A percentile compares a stretch with the other conserved stretches of the same genome.
Evolutionary conservation across 176 grass and related monocot species (phyloP).

Genomic region (Rhynchospora tenuis): DNA sequence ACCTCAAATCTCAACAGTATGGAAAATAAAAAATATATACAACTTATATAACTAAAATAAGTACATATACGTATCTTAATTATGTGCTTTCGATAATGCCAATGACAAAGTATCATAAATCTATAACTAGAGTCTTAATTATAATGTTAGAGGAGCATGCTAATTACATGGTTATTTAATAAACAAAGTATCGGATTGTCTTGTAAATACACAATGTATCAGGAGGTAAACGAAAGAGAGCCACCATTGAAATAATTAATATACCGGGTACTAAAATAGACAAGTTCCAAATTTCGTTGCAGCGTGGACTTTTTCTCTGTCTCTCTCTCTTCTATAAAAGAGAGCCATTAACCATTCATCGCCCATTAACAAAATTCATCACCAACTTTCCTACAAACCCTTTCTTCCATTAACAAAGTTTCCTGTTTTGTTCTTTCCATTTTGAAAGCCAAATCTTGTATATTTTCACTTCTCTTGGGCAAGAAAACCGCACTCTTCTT

Average conservation of each 20-base stretch:
- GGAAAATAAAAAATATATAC: background rate
- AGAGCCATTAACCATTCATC: constrained; percentile 3
- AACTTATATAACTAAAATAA: background rate
- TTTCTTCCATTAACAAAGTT: background rate
- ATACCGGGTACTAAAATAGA: constrained; percentile 14
- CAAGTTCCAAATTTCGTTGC: constrained; percentile 19
- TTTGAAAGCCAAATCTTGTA: background rate
- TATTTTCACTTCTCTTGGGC: background rate
- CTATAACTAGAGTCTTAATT: background rate
- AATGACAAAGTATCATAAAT: background rate
- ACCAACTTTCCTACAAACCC: background rate
- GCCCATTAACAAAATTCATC: background rate
- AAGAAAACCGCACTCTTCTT: background rate
- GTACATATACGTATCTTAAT: background rate
- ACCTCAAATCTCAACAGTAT: background rate
- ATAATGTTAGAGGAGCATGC: background rate
- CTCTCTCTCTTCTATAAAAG: constrained; percentile 33
- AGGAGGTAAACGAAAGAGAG: background rate
- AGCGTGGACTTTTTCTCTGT: constrained; percentile 30
- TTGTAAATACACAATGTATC: background rate
- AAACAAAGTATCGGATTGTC: background rate
- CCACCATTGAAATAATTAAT: background rate
- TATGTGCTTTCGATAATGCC: background rate
- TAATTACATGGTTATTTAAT: background rate
- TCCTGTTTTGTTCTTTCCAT: background rate